These are phyloP conservation scores for Zalerion maritima DNA, from an alignment of 495 filamentous ascomycete genomes.

Conservation along the genomic window DNA sequence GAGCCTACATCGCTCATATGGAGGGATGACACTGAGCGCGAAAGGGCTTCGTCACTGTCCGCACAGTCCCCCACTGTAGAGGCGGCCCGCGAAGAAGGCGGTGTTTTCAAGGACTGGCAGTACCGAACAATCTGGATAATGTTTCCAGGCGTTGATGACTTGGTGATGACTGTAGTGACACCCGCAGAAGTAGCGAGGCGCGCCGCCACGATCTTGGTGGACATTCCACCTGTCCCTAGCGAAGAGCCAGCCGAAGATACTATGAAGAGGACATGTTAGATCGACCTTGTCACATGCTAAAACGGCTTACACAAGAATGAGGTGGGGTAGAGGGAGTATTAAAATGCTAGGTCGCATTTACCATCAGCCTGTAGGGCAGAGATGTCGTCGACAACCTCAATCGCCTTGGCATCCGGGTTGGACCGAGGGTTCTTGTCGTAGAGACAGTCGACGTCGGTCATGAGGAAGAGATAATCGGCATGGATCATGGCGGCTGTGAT, in stretches of 20 bases:
- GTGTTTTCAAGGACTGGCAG: slow-evolving; percentile 43
- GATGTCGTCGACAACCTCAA: slow-evolving; percentile 89
- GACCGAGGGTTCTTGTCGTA: slow-evolving; percentile 90
- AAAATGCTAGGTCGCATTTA: slow-evolving; percentile 17
- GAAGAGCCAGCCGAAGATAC: slow-evolving; percentile 79
- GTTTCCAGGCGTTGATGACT: slow-evolving; percentile 83
- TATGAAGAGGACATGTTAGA: slow-evolving; percentile 9
- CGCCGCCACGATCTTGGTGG: slow-evolving; percentile 92
- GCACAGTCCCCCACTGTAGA: slow-evolving; percentile 3
- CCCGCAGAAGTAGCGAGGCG: slow-evolving; percentile 86
- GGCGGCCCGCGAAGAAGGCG: slow-evolving; percentile 12
- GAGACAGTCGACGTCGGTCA: slow-evolving; percentile 97
- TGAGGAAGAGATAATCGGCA: slow-evolving; percentile 91
- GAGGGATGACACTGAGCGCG: slow-evolving; percentile 22
- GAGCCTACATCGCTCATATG: slow-evolving; percentile 11
- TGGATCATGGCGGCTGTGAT: slow-evolving; percentile 96
- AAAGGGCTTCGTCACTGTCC: slow-evolving; percentile 17
- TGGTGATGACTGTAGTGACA: slow-evolving; percentile 89
- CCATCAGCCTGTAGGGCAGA: slow-evolving; percentile 68
- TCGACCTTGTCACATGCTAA: slow-evolving; percentile 2
- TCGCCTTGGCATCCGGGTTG: slow-evolving; percentile 70
- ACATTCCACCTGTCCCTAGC: slow-evolving; percentile 94
- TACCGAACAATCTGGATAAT: slow-evolving; percentile 76
- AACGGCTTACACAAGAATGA: no score
- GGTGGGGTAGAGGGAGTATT: no score